Base-by-base conservation (phyloP, 2,329 filamentous ascomycete species). In the Ceratocystis lukuohia region DNA sequence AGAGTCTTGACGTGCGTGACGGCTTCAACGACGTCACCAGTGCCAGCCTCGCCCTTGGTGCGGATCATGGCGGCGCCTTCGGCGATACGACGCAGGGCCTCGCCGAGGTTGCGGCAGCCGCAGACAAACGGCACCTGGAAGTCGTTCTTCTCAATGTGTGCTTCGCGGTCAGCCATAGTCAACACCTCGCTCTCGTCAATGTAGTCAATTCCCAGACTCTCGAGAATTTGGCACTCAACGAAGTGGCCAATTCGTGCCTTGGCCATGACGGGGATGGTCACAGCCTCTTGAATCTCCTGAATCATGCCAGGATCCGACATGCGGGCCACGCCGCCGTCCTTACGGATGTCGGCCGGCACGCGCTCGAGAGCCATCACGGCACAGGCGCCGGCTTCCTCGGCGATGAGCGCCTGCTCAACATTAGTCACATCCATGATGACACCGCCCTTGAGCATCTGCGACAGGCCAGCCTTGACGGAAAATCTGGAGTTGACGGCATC, bases 381-480 rank as follows among this genome's bases (percentile, higher is more conserved):
- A 71, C 86, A 89, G 69, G 94, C 94, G 69, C 94, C 94, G 69
- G 94, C 92, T 76, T 97, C 92, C 78, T 99, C 94, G 75, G 94
- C 94, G 75, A 99, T 96, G 78, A 90, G 90, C 69, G 94, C 92
- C 81, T 96, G 92, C 74, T 90, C 88, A 30, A 91, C 89, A 76
- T 93, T 90, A 70, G 95, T 91, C 67, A 97, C 94, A 77, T 99
- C 94, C 94, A 99, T 99, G 78, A 99, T 99, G 70, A 99, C 94
- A 73, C 94, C 94, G 75, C 94, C 94, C 82, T 97, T 96, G 78
- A 97, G 81, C 94, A 99, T 99, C 77, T 96, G 89, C 28, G 94
- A 94, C 70, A 99, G 82, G 68, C 93, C 94, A 65, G 91, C 88
- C 84, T 99, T 99, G 82, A 96, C 87, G 71, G 87, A 87, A 77